Evolutionary conservation across 148 eudicot species (phyloP).

Genomic region (Vaccinium macrocarpon): DNA sequence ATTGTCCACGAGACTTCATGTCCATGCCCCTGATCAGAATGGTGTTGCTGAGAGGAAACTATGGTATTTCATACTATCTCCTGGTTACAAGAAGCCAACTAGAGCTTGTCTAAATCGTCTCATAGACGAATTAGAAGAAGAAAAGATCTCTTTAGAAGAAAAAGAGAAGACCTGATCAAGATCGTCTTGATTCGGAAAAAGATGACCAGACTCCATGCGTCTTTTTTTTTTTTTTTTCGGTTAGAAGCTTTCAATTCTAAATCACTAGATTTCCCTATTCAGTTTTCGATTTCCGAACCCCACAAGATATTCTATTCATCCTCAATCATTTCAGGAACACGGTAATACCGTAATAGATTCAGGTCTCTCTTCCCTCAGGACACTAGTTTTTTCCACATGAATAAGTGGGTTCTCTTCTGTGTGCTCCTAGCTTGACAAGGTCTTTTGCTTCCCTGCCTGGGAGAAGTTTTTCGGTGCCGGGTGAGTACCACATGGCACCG

Average conservation of each 20-base stretch:
- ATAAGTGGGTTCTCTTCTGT: not conserved
- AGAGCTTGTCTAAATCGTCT: too few relatives aligned
- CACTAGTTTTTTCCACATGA: not conserved
- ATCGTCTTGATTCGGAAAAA: too few relatives aligned
- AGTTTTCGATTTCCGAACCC: not conserved
- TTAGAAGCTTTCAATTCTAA: not conserved
- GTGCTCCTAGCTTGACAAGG: too few relatives aligned
- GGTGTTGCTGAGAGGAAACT: not conserved
- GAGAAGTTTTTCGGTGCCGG: too few relatives aligned
- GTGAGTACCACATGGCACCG: too few relatives aligned
- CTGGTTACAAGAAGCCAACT: not conserved
- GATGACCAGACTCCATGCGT: not conserved
- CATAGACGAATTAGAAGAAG: too few relatives aligned
- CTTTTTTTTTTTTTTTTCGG: not conserved
- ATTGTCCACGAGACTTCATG: not conserved
- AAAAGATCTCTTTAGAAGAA: too few relatives aligned
- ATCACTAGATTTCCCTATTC: not conserved
- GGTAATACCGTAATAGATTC: not conserved
- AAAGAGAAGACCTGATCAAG: too few relatives aligned
- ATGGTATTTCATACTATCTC: not conserved
- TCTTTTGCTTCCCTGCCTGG: too few relatives aligned
- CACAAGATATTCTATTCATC: not conserved
- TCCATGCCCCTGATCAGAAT: not conserved
- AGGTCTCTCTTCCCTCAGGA: not conserved
- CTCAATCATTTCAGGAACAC: not conserved